A percentile compares a stretch with the other conserved stretches of the same genome.
Evolutionary conservation across 192 early-diverging fungal species (phyloP).

Genomic region (Coemansia aciculifera): DNA sequence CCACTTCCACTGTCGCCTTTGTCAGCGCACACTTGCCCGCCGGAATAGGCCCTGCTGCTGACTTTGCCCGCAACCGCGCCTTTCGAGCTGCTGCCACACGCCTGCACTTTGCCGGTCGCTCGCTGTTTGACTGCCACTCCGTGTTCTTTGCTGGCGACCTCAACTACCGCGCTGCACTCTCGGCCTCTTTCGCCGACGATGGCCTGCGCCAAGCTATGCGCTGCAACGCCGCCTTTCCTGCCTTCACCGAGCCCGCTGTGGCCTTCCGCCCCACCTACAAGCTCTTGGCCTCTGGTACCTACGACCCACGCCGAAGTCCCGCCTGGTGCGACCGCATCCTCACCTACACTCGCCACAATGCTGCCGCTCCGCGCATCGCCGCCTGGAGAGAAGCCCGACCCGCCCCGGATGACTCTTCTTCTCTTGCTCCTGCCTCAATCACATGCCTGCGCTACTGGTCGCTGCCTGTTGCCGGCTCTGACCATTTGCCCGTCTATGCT

Average conservation of each 20-base stretch:
- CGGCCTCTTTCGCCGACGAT: neutral
- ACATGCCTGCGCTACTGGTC: neutral
- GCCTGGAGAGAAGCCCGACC: neutral
- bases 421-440: neutral
- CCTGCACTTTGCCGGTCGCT: neutral
- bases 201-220: neutral
- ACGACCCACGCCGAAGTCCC: neutral
- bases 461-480: neutral
- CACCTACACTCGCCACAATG: neutral
- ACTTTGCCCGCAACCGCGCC: neutral
- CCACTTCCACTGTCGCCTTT: neutral
- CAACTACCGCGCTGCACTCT: constrained; percentile 4
- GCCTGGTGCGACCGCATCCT: constrained; percentile 9
- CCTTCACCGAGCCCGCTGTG: constrained; percentile 2
- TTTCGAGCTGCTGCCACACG: neutral
- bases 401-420: neutral
- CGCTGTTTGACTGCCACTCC: constrained; percentile 2
- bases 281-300: neutral
- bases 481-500: constrained; percentile 4
- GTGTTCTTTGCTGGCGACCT: constrained; percentile 5
- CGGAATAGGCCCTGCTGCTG: neutral
- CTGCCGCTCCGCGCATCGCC: neutral
- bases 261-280: constrained; percentile 1
- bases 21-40: constrained; percentile 4
- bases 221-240: neutral